These are phyloP conservation scores for Rusavskia elegans DNA, from an alignment of 495 filamentous ascomycete species.

Conservation along the genomic window DNA sequence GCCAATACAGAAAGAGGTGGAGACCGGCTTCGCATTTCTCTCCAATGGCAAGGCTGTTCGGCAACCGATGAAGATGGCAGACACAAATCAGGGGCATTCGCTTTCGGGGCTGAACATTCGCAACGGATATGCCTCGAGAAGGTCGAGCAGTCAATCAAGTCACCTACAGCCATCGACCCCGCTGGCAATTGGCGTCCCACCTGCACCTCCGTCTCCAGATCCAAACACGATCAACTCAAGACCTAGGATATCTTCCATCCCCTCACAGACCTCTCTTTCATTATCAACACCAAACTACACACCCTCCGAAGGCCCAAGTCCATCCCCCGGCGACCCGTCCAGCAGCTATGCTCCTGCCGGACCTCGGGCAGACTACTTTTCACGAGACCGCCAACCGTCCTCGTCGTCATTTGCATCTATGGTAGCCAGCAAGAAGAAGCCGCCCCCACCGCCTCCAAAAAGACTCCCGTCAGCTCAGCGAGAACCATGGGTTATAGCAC, in stretches of 20 bases:
- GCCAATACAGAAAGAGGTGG: constrained; percentile 51
- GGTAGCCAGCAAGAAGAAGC: constrained; percentile 42
- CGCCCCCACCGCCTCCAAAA: constrained; percentile 59
- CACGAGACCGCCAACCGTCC: constrained; percentile 21
- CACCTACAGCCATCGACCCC: constrained; percentile 17
- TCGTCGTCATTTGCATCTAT: constrained; percentile 22
- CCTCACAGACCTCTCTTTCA: constrained; percentile 13
- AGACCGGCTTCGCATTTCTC: constrained; percentile 50
- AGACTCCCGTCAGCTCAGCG: constrained; percentile 24
- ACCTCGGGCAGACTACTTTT: constrained; percentile 36
- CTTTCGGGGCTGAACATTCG: constrained; percentile 19
- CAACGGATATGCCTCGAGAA: constrained; percentile 16
- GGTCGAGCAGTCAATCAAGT: constrained; percentile 12
- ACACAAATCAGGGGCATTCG: constrained; percentile 20
- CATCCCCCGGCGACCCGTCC: constrained; percentile 11
- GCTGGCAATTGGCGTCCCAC: constrained; percentile 10
- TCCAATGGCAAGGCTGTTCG: constrained; percentile 62
- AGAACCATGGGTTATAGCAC: constrained; percentile 56
- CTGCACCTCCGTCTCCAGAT: constrained; percentile 14
- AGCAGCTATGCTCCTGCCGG: constrained; percentile 14
- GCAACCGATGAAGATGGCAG: constrained; percentile 35
- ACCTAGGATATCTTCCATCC: constrained; percentile 11
- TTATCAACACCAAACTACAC: constrained; percentile 15
- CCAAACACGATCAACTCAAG: constrained; percentile 2
- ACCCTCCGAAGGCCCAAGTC: constrained; percentile 11